Evolutionary conservation across 2,329 filamentous ascomycete genomes (phyloP), one percentile per base, ranked within the genome.

Genomic region (Amesomyces nigricolor): DNA sequence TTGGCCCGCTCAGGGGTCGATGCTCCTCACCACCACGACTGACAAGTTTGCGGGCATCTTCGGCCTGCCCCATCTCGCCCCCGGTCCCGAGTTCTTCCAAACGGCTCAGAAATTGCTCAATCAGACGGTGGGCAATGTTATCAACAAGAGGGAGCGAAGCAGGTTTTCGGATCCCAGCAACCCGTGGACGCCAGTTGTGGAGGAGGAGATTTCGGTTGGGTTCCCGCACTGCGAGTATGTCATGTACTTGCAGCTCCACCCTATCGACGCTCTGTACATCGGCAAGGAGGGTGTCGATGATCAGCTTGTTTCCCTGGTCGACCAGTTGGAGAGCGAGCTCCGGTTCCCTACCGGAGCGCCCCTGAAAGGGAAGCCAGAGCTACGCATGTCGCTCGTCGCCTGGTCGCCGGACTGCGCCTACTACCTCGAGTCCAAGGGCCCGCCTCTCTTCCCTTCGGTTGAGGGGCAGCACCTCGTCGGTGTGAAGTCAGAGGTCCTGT

Each of bases 21-120:
- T 94, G 48, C 74, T 97, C 37, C 74, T 97, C 67, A 89, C 87
- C 1, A 96, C 92, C 0, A 92, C 91, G 47, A 96, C 91, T 70
- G 88, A 96, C 67, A 96, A 95, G 74, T 94, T 94, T 66, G 83
- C 87, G n/a, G 91, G 94, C 43, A 86, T 97, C 54, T 95, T 95
- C 68, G 88, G 86, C 2, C 74, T 97, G 46, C 91, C 94, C 26
- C 91, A 97, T 70, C 79, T 99, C 50, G 78, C 88, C 0, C 79
- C 89, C 0, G 70, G 74, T 17, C 67, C 73, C 3, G 75, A 81
- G 47, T 83, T 79, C 65, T 83, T 82, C 68, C 68, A 73, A 65
- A 77, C 80, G 58, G 77, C 83, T 72, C 69, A 86, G 65, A 74
- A 75, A 49, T 73, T 95, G 14, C 75, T 97, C 37, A 88, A 92